phyloP scores from a whole-genome alignment of 495 filamentous ascomycete genomes.

The Penicillium goetzii region DNA sequence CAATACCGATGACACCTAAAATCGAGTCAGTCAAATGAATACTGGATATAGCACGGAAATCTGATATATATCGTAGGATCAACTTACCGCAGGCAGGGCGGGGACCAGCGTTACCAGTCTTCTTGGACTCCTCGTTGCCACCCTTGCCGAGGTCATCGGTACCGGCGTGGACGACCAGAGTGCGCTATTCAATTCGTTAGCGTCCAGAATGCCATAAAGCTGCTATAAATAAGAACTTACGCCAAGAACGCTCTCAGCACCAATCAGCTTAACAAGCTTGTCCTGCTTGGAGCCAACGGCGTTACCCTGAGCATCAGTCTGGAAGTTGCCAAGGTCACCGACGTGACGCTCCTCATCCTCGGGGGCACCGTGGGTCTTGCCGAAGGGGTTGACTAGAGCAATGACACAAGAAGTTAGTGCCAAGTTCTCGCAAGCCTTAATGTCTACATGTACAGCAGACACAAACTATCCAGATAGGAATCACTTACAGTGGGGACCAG shows the following conservation, averaged over 20 bases:
- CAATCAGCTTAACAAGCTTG: conserved; percentile 88
- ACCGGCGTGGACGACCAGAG: conserved; percentile 90
- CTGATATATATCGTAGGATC: not conserved
- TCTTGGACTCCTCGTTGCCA: conserved; percentile 88
- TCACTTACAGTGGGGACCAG: conserved; percentile 91
- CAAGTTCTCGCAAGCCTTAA: not conserved
- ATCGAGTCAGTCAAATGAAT: conserved; percentile 2
- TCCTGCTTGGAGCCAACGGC: conserved; percentile 76
- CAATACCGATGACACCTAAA: conserved; percentile 86
- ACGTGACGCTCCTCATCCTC: conserved; percentile 83
- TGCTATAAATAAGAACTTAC: conserved; percentile 55
- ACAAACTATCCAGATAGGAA: not conserved
- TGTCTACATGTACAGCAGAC: no score
- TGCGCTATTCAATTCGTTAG: conserved; percentile 62
- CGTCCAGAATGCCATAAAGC: not conserved
- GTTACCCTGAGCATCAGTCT: conserved; percentile 90
- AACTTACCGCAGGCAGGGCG: conserved; percentile 89
- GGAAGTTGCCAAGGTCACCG: conserved; percentile 95
- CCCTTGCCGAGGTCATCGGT: conserved; percentile 95
- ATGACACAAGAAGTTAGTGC: not conserved
- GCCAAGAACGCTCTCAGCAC: conserved; percentile 91
- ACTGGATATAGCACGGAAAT: not conserved
- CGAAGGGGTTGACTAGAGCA: conserved; percentile 83
- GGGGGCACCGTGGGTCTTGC: conserved; percentile 90
- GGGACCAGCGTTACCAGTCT: conserved; percentile 92